Base-by-base conservation (phyloP, 2,329 filamentous ascomycete genomes). In the Exophiala calicioides region DNA sequence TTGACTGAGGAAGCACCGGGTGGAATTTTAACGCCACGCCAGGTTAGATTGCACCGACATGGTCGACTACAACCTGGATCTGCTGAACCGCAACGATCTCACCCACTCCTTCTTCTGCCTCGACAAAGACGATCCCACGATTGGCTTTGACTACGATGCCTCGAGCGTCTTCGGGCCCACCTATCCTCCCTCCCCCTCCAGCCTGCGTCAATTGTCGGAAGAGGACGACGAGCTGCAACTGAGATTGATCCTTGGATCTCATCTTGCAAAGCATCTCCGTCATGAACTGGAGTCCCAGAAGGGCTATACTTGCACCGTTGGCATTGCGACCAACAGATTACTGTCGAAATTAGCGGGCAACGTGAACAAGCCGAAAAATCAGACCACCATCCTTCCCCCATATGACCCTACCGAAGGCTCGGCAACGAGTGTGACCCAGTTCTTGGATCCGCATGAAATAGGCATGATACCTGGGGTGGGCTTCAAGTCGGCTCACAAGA, bases 261-360 rank as follows among this genome's bases (percentile, higher is more conserved):
- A 96, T 67, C 71, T 97, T 23, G 89, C 89, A 4, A 74, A 80
- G 21, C 76, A 91, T 62, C 67, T 97, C 19, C 83, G 91, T 9
- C 71, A 77, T 45, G 79, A 80, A 60, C 72, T 97, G 8, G 86
- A 94, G 60, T 73, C 82, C 34, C 76, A 88, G 34, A 85, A 83
- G 60, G 88, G 89, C 1, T 95, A 91, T 67, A 95, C 90, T 0
- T 86, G 86, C 20, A 91, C 90, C 1, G 90, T 88, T 31, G 91
- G 91, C 3, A 82, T 97, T 16, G 85, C 90, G 2, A 94, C 88
- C 1, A 91, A 85, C 61, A 97, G 97, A 66, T 68, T 91, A 4
- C 74, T 95, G 8, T 82, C 87, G 48, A 97, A 97, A 66, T 76
- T 97, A 10, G 87, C 83, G 7, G 91, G 91, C 9, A 86, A 82